Conservation (phyloP, 129 eudicot genomes). For the Escallonia herrerae region DNA sequence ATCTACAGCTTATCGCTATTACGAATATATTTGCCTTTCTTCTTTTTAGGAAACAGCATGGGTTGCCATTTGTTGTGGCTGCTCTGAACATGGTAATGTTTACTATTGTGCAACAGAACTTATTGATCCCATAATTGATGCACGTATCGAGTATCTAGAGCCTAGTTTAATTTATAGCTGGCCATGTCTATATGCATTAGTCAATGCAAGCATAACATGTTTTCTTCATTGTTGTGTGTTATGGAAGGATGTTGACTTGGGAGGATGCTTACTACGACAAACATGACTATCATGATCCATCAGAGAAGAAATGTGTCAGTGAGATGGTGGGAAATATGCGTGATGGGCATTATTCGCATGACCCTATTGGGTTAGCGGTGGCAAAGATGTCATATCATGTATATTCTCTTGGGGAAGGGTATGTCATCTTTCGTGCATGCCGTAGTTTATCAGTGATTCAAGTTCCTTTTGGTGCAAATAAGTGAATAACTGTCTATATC, state of each 20-base stretch:
- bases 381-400: slow-evolving; percentile 81
- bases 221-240: neutral
- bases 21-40: too few species aligned
- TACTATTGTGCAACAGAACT: neutral
- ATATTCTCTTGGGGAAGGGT: slow-evolving; percentile 93
- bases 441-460: neutral
- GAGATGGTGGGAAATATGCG: slow-evolving; percentile 22
- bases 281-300: slow-evolving; percentile 21
- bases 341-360: slow-evolving; percentile 36
- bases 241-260: slow-evolving; percentile 65
- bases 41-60: too few species aligned
- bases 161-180: neutral
- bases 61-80: too few species aligned
- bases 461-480: too few species aligned
- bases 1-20: too few species aligned
- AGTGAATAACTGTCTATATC: too few species aligned
- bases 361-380: slow-evolving; percentile 65
- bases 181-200: neutral
- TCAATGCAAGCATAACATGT: neutral
- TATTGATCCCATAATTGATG: neutral
- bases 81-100: too few species aligned
- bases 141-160: neutral
- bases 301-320: slow-evolving; percentile 26
- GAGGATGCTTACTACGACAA: slow-evolving; percentile 76
- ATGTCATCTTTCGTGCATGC: slow-evolving; percentile 15